phyloP scores from a whole-genome alignment of 2,329 filamentous ascomycete species.

The Fusarium verrucosum region DNA sequence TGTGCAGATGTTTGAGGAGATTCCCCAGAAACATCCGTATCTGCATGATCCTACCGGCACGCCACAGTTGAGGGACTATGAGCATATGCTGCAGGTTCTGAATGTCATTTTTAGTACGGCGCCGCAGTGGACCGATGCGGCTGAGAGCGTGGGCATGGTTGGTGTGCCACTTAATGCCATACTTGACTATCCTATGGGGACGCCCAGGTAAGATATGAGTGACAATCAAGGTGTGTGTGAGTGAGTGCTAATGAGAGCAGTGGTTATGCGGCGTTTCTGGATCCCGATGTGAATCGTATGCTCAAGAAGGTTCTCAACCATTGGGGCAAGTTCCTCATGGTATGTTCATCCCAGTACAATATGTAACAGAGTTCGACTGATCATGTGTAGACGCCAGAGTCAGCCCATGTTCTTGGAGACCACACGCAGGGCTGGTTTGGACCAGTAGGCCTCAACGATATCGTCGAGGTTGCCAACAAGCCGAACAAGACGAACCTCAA shows the following conservation, averaged over 20 bases:
- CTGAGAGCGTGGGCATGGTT: slow-evolving; percentile 61
- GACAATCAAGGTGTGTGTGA: no score
- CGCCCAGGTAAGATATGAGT: slow-evolving; percentile 53
- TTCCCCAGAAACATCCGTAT: slow-evolving; percentile 70
- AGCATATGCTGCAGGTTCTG: slow-evolving; percentile 72
- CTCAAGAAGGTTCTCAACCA: slow-evolving; percentile 65
- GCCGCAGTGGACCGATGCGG: slow-evolving; percentile 63
- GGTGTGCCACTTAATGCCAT: slow-evolving; percentile 63
- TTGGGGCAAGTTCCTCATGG: slow-evolving; percentile 65
- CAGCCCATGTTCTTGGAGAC: slow-evolving; percentile 59
- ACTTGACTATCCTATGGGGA: slow-evolving; percentile 67
- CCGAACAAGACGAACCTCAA: slow-evolving; percentile 53
- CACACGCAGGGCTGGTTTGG: slow-evolving; percentile 65
- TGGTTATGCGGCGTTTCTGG: slow-evolving; percentile 63
- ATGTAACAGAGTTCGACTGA: background rate
- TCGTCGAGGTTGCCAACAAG: slow-evolving; percentile 62
- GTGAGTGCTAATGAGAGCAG: slow-evolving; percentile 15
- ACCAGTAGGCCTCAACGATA: slow-evolving; percentile 55
- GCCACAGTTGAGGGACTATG: slow-evolving; percentile 70
- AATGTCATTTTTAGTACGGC: slow-evolving; percentile 66
- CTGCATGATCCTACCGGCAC: slow-evolving; percentile 67
- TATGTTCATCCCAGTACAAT: slow-evolving; percentile 31
- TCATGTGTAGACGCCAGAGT: slow-evolving; percentile 57
- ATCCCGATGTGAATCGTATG: slow-evolving; percentile 63
- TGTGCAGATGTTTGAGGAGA: slow-evolving; percentile 72